Evolutionary conservation across 2,329 filamentous ascomycete genomes (phyloP).

Genomic region (Colletotrichum aenigma): DNA sequence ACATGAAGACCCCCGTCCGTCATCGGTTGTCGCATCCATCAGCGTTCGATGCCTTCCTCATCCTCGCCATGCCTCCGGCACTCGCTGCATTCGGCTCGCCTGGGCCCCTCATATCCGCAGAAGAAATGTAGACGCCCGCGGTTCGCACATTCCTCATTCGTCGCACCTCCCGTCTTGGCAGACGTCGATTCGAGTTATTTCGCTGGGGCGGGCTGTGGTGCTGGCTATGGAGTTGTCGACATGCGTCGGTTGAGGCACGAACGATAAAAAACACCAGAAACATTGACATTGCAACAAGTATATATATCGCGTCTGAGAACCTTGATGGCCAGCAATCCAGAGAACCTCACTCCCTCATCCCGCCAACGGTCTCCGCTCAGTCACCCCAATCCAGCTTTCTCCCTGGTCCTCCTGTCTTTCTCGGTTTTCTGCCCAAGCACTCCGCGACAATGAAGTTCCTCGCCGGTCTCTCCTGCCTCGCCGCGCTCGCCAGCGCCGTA

Average conservation of each 20-base stretch:
- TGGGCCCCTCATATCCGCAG: background rate
- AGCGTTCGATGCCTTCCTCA: background rate
- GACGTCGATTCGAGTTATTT: background rate
- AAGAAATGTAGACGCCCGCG: background rate
- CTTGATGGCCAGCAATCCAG: background rate
- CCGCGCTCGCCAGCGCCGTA: constrained; percentile 38
- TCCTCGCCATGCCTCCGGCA: background rate
- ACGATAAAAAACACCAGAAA: background rate
- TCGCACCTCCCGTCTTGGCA: background rate
- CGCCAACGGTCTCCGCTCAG: background rate
- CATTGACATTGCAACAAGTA: background rate
- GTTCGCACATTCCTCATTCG: background rate
- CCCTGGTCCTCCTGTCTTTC: background rate
- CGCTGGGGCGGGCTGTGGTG: background rate
- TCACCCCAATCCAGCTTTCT: background rate
- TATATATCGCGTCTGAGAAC: background rate
- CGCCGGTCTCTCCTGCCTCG: constrained; percentile 35
- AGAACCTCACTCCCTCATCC: background rate
- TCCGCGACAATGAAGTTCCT: constrained; percentile 43
- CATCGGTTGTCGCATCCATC: background rate
- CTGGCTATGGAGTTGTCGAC: background rate
- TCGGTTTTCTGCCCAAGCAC: background rate
- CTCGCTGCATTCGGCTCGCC: background rate
- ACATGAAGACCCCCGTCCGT: background rate
- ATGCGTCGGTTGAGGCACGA: background rate